Evolutionary conservation across 2,329 filamentous ascomycete species (phyloP), one percentile per base, ranked within the genome.

Genomic region (Chaetomiaceae sp.): DNA sequence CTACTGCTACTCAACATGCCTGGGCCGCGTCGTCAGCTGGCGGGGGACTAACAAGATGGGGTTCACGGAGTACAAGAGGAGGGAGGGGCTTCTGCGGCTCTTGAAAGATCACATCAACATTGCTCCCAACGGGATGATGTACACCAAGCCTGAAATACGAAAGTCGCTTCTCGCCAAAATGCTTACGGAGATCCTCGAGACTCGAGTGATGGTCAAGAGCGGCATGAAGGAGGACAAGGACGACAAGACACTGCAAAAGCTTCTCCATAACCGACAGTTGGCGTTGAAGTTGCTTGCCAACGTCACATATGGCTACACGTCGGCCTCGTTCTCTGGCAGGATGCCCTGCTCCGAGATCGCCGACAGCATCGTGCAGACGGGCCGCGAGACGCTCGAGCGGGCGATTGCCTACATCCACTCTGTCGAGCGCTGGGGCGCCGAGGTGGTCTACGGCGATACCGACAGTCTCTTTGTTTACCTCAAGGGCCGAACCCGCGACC

Each of bases 341-440:
- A 97, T 99, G 93, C 93, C 93, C 0, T 99, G 93, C 67, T 89
- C 90, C 1, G 93, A 99, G 67, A 96, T 99, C 57, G 93, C 93
- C 7, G 93, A 99, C 70, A 96, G 89, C 68, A 99, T 99, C 62
- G 93, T 99, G 0, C 92, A 99, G 67, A 95, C 92, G 0, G 93
- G 87, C 0, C 83, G 93, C 12, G 93, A 99, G 69, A 99, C 92
- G 0, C 79, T 99, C 0, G 93, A 99, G 67, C 89, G 89, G 54
- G 88, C 93, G 2, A 95, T 97, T 56, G 89, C 90, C 0, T 76
- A 91, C 50, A 97, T 99, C 33, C 93, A 99, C 63, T 89, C 89
- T 0, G 83, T 91, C 12, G 79, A 85, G 57, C 79, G 81, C 55
- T 99, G 95, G 95, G 86, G 85, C 9, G 93, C 93, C 1, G 93